Conservation (phyloP, 805 yeast species). For the Yamadazyma ubonensis region DNA sequence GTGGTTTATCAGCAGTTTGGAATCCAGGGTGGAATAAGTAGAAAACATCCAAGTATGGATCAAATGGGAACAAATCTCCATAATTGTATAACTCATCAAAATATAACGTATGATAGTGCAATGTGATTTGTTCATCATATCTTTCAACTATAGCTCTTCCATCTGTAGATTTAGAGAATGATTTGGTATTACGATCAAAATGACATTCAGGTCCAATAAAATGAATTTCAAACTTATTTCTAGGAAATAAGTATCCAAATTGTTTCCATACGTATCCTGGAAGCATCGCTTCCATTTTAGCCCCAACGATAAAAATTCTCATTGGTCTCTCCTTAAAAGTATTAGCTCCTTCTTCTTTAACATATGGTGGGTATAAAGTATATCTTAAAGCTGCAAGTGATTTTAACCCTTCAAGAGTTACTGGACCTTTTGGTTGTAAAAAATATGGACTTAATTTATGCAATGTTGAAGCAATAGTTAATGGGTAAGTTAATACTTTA, state of each 20-base stretch:
- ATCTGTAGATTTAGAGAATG: slow-evolving; percentile 53
- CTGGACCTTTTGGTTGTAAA: slow-evolving; percentile 78
- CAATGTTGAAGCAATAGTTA: slow-evolving; percentile 79
- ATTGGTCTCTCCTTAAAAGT: slow-evolving; percentile 80
- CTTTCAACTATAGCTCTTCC: slow-evolving; percentile 69
- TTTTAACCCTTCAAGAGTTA: slow-evolving; percentile 89
- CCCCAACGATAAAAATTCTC: slow-evolving; percentile 85
- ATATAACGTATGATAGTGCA: slow-evolving; percentile 84
- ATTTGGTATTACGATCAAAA: slow-evolving; percentile 66
- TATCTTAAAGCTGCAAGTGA: slow-evolving; percentile 90
- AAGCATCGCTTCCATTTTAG: slow-evolving; percentile 88
- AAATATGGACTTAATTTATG: slow-evolving; percentile 86
- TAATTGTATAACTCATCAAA: slow-evolving; percentile 89
- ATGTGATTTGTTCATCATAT: slow-evolving; percentile 68
- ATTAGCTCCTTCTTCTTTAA: slow-evolving; percentile 47
- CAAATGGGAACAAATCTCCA: slow-evolving; percentile 96
- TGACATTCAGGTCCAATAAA: slow-evolving; percentile 93
- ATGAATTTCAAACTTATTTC: slow-evolving; percentile 77
- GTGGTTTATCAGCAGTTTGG: slow-evolving; percentile 74
- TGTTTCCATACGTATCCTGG: slow-evolving; percentile 98
- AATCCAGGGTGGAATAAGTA: slow-evolving; percentile 96
- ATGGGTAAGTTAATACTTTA: slow-evolving; percentile 89
- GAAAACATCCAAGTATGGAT: slow-evolving; percentile 91
- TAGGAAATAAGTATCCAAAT: slow-evolving; percentile 80
- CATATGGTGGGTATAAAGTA: slow-evolving; percentile 70